phyloP scores from a whole-genome alignment of 345 rosid species.

The Syzygium grande region DNA sequence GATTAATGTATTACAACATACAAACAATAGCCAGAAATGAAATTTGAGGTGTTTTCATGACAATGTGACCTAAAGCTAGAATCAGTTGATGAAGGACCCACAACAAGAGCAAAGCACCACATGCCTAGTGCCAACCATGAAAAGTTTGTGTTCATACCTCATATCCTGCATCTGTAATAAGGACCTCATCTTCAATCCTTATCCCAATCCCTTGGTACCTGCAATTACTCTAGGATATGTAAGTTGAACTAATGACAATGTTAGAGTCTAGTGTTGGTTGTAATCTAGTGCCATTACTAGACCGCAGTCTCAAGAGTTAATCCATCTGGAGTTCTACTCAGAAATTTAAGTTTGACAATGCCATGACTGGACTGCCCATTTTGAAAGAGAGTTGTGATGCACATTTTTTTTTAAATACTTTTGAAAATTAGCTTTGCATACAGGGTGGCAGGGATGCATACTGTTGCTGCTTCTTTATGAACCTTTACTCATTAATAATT shows the following conservation, averaged over 20 bases:
- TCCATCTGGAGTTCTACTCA: not conserved
- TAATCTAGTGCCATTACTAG: not conserved
- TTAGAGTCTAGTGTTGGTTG: not conserved
- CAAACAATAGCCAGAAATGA: not conserved
- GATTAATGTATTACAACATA: not conserved
- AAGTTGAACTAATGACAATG: not conserved
- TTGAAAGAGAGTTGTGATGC: not conserved
- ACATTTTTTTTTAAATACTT: not conserved
- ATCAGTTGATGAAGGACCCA: not conserved
- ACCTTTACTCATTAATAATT: not conserved
- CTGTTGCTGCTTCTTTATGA: not conserved
- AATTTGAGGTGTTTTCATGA: not conserved
- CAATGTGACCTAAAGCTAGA: not conserved
- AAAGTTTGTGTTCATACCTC: constrained; percentile 36
- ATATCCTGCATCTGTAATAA: constrained; percentile 80
- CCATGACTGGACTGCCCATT: not conserved
- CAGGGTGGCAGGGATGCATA: not conserved
- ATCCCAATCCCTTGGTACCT: constrained; percentile 82
- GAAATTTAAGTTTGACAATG: not conserved
- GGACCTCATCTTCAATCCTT: constrained; percentile 95
- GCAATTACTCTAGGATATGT: constrained; percentile 1
- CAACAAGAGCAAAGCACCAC: not conserved
- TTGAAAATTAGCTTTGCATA: not conserved
- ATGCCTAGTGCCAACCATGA: not conserved
- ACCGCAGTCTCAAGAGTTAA: not conserved